Conservation (phyloP, 371 early-diverging fungal species). For the Syncephalis fuscata region DNA sequence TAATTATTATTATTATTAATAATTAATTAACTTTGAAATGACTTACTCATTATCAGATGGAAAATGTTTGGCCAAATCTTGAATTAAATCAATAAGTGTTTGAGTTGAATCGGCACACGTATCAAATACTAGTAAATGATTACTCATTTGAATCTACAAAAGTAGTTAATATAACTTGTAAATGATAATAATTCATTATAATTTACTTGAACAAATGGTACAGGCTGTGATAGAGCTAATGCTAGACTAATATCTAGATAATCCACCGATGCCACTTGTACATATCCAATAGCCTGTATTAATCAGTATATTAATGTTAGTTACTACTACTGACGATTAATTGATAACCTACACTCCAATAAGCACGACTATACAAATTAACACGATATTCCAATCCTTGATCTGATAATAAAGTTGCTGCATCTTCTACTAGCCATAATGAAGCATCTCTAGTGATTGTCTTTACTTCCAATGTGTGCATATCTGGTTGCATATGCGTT, state of each 20-base stretch:
- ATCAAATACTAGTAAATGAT: conserved; percentile 41
- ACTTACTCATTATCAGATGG: too few relatives aligned
- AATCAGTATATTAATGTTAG: background rate
- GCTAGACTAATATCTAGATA: conserved; percentile 18
- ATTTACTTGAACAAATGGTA: background rate
- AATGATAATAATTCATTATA: background rate
- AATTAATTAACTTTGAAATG: too few relatives aligned
- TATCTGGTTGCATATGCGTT: conserved; percentile 26
- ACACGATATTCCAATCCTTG: too few relatives aligned
- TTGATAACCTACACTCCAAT: conserved; percentile 5
- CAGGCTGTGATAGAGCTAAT: background rate
- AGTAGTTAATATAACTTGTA: conserved; percentile 7
- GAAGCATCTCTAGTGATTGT: conserved; percentile 17
- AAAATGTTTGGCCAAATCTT: conserved; percentile 15
- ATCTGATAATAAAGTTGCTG: too few relatives aligned
- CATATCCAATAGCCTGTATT: conserved; percentile 16
- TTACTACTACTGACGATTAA: background rate
- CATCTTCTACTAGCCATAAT: conserved; percentile 23
- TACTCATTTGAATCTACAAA: conserved; percentile 34
- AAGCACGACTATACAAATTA: background rate
- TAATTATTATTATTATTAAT: too few relatives aligned
- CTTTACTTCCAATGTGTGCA: conserved; percentile 23
- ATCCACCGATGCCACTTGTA: conserved; percentile 14
- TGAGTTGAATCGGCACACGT: conserved; percentile 62
- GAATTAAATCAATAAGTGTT: conserved; percentile 32